Percentiles rank a stretch among this genome's conserved stretches.
phyloP scores from a whole-genome alignment of 164 flowering plant species.

The Stephania yunnanensis region DNA sequence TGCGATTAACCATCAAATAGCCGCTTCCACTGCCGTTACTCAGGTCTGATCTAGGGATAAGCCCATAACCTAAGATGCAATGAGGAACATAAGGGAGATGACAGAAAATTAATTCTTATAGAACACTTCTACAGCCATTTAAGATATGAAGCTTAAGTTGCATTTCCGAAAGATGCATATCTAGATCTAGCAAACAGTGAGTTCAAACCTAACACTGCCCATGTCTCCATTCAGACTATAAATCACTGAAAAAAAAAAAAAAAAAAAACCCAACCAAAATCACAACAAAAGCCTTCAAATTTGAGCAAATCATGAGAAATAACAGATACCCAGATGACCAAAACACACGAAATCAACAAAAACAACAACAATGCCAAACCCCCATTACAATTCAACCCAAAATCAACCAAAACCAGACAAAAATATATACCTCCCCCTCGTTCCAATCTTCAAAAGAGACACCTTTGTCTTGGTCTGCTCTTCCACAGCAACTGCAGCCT shows the following conservation, averaged over 20 bases:
- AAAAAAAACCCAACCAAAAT: no score
- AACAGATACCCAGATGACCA: background rate
- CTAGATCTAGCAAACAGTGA: background rate
- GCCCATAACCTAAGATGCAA: background rate
- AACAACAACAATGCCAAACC: background rate
- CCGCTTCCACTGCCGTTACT: no score
- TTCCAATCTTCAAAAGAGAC: constrained; percentile 72
- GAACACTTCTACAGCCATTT: background rate
- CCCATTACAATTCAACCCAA: background rate
- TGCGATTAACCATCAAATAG: no score
- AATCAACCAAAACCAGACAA: background rate
- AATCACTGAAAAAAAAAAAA: background rate
- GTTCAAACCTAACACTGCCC: background rate
- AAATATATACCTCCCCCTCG: constrained; percentile 70
- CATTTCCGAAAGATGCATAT: background rate
- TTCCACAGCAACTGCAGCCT: constrained; percentile 62
- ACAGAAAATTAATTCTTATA: background rate
- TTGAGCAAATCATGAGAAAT: background rate
- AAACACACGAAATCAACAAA: background rate
- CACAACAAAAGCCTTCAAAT: background rate
- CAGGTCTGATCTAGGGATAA: no score
- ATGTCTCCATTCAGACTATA: background rate
- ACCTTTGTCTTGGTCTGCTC: constrained; percentile 43
- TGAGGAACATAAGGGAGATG: background rate
- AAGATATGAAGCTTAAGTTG: background rate